phyloP scores from a whole-genome alignment of 192 early-diverging fungal species.

The Linderina pennispora region DNA sequence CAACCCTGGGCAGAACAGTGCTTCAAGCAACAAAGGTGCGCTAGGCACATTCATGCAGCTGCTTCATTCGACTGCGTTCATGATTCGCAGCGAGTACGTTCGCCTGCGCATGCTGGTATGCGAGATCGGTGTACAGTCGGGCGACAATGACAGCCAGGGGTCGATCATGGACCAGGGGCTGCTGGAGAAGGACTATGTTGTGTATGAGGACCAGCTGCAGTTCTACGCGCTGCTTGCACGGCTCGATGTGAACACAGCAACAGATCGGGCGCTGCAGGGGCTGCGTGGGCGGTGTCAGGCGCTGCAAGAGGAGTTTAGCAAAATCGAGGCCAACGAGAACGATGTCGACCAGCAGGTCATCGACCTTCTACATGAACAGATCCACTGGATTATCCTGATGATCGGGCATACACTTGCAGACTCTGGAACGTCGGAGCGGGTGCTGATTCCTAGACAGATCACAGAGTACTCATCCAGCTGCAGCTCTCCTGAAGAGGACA shows the following conservation, averaged over 20 bases:
- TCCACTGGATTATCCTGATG: slow-evolving; percentile 40
- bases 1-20: slow-evolving; percentile 1
- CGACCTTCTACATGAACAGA: slow-evolving; percentile 40
- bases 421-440: slow-evolving; percentile 37
- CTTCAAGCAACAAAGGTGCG: slow-evolving; percentile 10
- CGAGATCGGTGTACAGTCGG: slow-evolving; percentile 20
- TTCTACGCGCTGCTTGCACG: slow-evolving; percentile 38
- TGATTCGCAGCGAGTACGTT: slow-evolving; percentile 40
- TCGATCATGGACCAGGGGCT: slow-evolving; percentile 28
- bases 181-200: slow-evolving; percentile 40
- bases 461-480: slow-evolving; percentile 20
- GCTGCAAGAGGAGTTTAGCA: slow-evolving; percentile 22
- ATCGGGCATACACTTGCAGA: slow-evolving; percentile 35
- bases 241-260: slow-evolving; percentile 26
- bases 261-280: slow-evolving; percentile 27
- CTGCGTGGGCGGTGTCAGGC: slow-evolving; percentile 28
- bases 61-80: slow-evolving; percentile 22
- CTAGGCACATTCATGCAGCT: slow-evolving; percentile 33
- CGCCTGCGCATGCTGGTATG: slow-evolving; percentile 46
- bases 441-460: slow-evolving; percentile 27
- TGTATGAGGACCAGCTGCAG: slow-evolving; percentile 46
- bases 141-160: slow-evolving; percentile 8
- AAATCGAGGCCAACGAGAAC: slow-evolving; percentile 3
- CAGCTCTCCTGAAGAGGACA: slow-evolving; percentile 13
- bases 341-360: slow-evolving; percentile 19